Conservation (phyloP, 768 basidiomycete genomes). For the Steccherinum ochraceum region DNA sequence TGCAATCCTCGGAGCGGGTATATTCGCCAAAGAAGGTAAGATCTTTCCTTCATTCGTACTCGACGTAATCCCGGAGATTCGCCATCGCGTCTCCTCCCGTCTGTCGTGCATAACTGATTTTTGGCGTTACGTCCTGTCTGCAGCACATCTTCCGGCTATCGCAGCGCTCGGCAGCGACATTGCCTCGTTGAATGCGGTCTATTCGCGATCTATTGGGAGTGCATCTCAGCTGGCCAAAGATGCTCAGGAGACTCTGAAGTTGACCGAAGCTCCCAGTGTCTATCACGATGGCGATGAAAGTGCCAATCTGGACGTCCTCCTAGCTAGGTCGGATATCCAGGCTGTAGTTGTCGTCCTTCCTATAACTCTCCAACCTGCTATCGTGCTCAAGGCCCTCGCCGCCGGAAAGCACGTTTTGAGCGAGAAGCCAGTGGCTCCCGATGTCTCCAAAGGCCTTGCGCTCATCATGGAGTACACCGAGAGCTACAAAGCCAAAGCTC, state of each 20-base stretch:
- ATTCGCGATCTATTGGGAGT: constrained; percentile 69
- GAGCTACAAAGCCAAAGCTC: constrained; percentile 56
- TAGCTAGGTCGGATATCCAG: constrained; percentile 60
- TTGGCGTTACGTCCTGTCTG: constrained; percentile 5
- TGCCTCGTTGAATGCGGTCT: constrained; percentile 58
- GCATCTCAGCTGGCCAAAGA: constrained; percentile 45
- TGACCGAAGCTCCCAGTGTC: constrained; percentile 36
- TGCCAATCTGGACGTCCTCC: constrained; percentile 51
- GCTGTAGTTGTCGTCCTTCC: constrained; percentile 75
- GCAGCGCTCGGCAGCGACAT: constrained; percentile 42
- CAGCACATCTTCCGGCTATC: constrained; percentile 79
- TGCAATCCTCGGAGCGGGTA: constrained; percentile 77
- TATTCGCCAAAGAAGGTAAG: constrained; percentile 72
- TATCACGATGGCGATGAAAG: constrained; percentile 50
- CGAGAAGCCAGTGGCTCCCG: constrained; percentile 81
- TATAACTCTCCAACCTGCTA: constrained; percentile 64
- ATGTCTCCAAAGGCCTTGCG: constrained; percentile 54
- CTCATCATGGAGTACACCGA: constrained; percentile 64
- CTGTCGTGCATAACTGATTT: background rate
- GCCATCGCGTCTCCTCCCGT: constrained; percentile 6
- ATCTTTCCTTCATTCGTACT: constrained; percentile 7
- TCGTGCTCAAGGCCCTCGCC: constrained; percentile 55
- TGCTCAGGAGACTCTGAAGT: constrained; percentile 35
- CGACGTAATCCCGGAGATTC: constrained; percentile 15
- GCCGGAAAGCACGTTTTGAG: constrained; percentile 86